Percentiles rank a stretch among this genome's conserved stretches.
phyloP scores from a whole-genome alignment of 179 eudicot species.

The Sideroxylon spinosum region DNA sequence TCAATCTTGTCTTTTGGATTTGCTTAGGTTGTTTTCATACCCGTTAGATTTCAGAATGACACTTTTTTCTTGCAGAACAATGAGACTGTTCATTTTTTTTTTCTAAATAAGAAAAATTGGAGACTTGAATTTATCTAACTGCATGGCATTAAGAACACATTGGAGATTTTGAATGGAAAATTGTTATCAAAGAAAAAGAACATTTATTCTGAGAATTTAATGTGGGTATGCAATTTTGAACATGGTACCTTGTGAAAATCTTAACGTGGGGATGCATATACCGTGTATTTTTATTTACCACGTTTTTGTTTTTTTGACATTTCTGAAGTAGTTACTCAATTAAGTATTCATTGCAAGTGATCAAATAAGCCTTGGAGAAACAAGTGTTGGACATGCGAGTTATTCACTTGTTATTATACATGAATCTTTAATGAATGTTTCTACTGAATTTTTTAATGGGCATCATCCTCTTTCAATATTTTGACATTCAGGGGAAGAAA shows the following conservation, averaged over 20 bases:
- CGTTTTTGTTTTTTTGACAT: background rate
- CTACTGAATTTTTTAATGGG: background rate
- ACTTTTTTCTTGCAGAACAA: no score
- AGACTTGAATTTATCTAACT: no score
- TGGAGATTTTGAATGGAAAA: background rate
- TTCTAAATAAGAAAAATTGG: no score
- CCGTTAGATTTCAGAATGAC: no score
- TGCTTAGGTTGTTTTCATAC: no score
- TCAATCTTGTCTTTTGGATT: no score
- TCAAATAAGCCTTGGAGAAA: no score
- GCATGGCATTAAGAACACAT: background rate
- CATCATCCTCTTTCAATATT: background rate
- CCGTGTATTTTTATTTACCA: constrained; percentile 1
- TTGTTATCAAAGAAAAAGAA: background rate
- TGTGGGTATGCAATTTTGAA: background rate
- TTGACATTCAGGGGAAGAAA: constrained; percentile 55
- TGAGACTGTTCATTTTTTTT: no score
- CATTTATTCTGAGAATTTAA: background rate
- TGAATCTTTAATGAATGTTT: background rate
- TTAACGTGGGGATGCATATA: background rate
- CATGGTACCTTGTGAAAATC: constrained; percentile 1
- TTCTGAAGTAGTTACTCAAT: background rate
- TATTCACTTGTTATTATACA: background rate
- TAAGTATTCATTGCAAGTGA: background rate
- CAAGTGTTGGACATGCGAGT: no score